Conservation (phyloP, 805 yeast genomes). For the Spathaspora boniae region DNA sequence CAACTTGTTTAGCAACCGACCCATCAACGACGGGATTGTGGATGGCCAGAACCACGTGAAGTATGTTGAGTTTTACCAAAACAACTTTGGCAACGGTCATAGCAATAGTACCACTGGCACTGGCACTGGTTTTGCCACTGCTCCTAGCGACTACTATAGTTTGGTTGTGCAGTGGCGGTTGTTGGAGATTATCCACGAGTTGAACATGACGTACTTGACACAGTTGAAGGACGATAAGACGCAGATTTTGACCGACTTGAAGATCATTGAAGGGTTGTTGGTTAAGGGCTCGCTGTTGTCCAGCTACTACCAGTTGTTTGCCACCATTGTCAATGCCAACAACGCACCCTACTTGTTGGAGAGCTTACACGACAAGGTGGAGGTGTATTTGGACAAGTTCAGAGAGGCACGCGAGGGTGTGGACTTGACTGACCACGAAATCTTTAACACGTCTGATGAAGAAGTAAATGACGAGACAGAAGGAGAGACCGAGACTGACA, state of each 20-base stretch:
- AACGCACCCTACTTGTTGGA: constrained; percentile 14
- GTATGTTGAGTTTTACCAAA: constrained; percentile 27
- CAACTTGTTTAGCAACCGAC: constrained; percentile 20
- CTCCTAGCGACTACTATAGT: constrained; percentile 21
- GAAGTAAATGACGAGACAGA: constrained; percentile 13
- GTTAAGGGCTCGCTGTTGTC: constrained; percentile 10
- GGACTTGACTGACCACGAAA: constrained; percentile 31
- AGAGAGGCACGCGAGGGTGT: constrained; percentile 20
- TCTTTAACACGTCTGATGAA: constrained; percentile 14
- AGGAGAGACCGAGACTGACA: constrained; percentile 11
- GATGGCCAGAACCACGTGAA: constrained; percentile 28
- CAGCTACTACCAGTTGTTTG: constrained; percentile 21
- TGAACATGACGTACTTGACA: constrained; percentile 27
- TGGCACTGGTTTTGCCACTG: too few species aligned
- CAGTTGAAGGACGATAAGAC: constrained; percentile 11
- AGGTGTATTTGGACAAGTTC: constrained; percentile 19
- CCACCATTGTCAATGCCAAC: constrained; percentile 20
- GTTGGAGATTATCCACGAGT: constrained; percentile 29
- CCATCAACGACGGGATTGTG: constrained; percentile 22
- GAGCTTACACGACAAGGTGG: constrained; percentile 16
- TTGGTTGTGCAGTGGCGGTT: constrained; percentile 35
- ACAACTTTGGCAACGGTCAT: constrained; percentile 9
- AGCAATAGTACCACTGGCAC: too few species aligned
- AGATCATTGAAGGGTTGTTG: constrained; percentile 8
- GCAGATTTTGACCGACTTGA: constrained; percentile 13